A percentile compares a stretch with the other conserved stretches of the same genome.
These are phyloP conservation scores for Sarocladium kiliense DNA, from an alignment of 2,329 filamentous ascomycete species.

Conservation along the genomic window DNA sequence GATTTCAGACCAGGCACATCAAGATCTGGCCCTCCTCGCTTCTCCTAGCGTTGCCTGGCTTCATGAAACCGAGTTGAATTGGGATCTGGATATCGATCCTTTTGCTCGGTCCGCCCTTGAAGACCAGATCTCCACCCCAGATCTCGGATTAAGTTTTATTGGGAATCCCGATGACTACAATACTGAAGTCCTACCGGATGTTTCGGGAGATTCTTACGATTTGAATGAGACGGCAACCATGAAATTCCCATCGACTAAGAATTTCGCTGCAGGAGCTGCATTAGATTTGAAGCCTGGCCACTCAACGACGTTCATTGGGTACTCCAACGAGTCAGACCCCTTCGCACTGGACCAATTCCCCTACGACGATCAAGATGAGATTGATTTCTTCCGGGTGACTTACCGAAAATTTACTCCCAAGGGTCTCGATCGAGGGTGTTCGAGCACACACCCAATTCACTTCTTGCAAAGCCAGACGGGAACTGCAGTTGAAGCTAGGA, in stretches of 20 bases:
- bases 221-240: not conserved
- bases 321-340: slow-evolving; percentile 13
- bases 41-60: not conserved
- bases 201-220: not conserved
- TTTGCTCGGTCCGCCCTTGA: not conserved
- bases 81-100: not conserved
- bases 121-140: not conserved
- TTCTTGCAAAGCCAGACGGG: slow-evolving; percentile 13
- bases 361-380: slow-evolving; percentile 19
- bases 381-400: slow-evolving; percentile 21
- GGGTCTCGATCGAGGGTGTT: not conserved
- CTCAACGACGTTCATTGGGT: slow-evolving; percentile 12
- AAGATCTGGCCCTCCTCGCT: not conserved
- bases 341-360: slow-evolving; percentile 19
- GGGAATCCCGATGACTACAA: not conserved
- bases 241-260: not conserved
- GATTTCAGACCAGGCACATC: not conserved
- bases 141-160: not conserved
- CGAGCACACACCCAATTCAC: slow-evolving; percentile 11
- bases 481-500: slow-evolving; percentile 10
- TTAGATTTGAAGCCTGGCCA: slow-evolving; percentile 1
- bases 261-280: not conserved
- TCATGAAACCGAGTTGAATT: not conserved
- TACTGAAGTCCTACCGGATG: not conserved
- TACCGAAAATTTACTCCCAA: slow-evolving; percentile 13